A percentile compares a stretch with the other conserved stretches of the same genome.
These are phyloP conservation scores for Actinidia chinensis DNA, from an alignment of 179 eudicot genomes.

Conservation along the genomic window DNA sequence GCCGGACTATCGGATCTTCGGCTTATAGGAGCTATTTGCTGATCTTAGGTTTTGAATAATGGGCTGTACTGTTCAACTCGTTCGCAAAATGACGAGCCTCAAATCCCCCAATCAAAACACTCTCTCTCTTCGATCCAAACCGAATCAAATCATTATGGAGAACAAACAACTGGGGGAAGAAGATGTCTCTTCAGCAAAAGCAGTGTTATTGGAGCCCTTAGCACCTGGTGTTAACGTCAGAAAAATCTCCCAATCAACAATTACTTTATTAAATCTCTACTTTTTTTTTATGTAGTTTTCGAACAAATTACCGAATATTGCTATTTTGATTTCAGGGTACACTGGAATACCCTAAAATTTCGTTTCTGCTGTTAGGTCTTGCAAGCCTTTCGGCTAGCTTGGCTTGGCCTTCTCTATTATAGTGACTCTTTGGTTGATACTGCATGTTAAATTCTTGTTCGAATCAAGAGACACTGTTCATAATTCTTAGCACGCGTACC, in stretches of 20 bases:
- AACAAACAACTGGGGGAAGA: slow-evolving; percentile 28
- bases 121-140: neutral
- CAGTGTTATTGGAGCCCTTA: slow-evolving; percentile 76
- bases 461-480: slow-evolving; percentile 69
- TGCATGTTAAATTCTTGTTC: slow-evolving; percentile 76
- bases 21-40: neutral
- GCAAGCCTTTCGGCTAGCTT: slow-evolving; percentile 67
- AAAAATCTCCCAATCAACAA: slow-evolving; percentile 8
- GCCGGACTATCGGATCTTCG: neutral
- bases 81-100: no score
- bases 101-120: neutral
- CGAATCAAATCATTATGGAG: slow-evolving; percentile 21
- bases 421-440: slow-evolving; percentile 65
- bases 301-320: neutral
- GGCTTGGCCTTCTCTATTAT: slow-evolving; percentile 68
- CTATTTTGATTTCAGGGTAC: slow-evolving; percentile 50
- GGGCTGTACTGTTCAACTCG: neutral
- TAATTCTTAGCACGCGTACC: slow-evolving; percentile 70
- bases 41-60: neutral
- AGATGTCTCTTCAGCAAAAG: slow-evolving; percentile 67
- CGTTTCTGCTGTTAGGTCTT: slow-evolving; percentile 74
- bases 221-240: slow-evolving; percentile 94
- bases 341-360: slow-evolving; percentile 72
- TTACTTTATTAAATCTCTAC: neutral
- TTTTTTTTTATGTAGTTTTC: neutral